Conservation (phyloP, 78 protist species). For the Dictyostelium purpureum region DNA sequence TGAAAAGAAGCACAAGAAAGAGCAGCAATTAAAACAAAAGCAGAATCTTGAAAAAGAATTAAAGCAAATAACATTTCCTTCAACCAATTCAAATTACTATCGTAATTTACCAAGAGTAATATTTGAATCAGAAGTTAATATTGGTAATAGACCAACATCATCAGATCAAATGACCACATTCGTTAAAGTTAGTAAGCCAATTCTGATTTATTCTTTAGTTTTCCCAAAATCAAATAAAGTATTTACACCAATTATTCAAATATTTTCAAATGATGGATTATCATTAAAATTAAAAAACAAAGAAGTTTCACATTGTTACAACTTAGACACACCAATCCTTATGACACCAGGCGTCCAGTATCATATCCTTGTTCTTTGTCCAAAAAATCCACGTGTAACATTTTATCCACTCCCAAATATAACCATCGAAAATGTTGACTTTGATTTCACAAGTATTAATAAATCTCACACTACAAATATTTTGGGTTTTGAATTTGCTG, state of each 20-base stretch:
- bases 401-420: background rate
- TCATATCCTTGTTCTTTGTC: background rate
- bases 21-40: background rate
- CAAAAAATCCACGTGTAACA: background rate
- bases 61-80: too few species aligned
- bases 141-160: background rate
- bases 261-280: background rate
- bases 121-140: background rate
- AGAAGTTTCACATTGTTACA: background rate
- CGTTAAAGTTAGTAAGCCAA: background rate
- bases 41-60: background rate
- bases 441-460: slow-evolving; percentile 24
- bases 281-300: background rate
- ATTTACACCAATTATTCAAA: background rate
- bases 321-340: background rate
- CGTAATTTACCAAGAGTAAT: background rate
- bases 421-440: background rate
- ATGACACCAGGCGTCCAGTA: background rate
- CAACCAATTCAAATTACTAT: background rate
- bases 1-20: background rate
- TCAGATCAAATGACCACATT: slow-evolving; percentile 1
- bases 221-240: background rate
- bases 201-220: background rate
- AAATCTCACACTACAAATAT: background rate
- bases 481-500: slow-evolving; percentile 15